phyloP scores from a whole-genome alignment of 202 grass and related monocot genomes.

The Panicum virgatum region DNA sequence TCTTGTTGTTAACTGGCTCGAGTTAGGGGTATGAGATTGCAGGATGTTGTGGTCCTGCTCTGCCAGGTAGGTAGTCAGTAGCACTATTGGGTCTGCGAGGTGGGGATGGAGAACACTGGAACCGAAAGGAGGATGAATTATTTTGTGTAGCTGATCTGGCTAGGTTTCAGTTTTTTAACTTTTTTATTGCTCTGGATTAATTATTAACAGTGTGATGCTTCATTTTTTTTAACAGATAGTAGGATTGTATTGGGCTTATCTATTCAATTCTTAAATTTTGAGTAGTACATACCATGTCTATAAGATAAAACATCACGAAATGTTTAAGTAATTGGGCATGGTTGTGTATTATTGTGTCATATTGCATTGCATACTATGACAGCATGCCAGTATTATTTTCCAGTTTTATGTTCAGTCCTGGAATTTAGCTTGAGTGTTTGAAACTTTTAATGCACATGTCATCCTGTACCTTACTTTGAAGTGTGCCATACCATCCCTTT shows the following conservation, averaged over 20 bases:
- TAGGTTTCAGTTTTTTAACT: not conserved
- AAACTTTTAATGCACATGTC: not conserved
- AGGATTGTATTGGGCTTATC: not conserved
- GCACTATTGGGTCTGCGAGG: not conserved
- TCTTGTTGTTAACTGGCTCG: not conserved
- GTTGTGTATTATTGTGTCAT: not conserved
- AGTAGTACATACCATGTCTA: not conserved
- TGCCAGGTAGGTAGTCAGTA: not conserved
- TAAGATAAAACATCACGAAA: not conserved
- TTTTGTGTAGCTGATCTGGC: conserved; percentile 12
- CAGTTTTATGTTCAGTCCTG: not conserved
- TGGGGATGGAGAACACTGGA: not conserved
- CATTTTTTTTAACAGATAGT: not conserved
- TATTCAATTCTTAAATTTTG: not conserved
- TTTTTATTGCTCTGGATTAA: not conserved
- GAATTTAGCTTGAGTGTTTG: not conserved
- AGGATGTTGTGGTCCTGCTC: not conserved
- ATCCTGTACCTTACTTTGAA: not conserved
- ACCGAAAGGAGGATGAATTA: not conserved
- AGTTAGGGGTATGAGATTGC: not conserved
- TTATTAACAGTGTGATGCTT: not conserved
- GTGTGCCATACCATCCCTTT: not conserved
- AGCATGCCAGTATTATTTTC: conserved; percentile 12
- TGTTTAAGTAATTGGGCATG: not conserved
- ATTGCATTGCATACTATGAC: not conserved